Evolutionary conservation across 2,329 filamentous ascomycete genomes (phyloP), one percentile per base, ranked within the genome.

Genomic region (Elsinoe batatas): DNA sequence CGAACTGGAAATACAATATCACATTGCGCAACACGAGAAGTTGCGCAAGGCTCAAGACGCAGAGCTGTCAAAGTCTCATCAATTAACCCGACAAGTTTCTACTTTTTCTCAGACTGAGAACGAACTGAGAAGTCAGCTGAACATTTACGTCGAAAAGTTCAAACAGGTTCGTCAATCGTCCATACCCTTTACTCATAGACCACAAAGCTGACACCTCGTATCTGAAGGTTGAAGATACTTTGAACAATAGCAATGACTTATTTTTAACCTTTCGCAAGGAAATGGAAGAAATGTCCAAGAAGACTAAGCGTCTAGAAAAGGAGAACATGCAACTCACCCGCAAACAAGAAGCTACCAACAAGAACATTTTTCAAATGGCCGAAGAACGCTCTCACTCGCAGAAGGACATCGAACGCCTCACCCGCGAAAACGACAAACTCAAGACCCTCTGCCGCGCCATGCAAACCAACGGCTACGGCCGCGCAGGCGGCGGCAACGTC

Each of bases 271-370:
- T 97, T 73, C 83, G 91, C 55, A 96, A 95, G 74, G 93, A 97
- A 72, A 97, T 97, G 91, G 93, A 97, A 72, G 93, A 97, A 67
- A 97, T 97, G 91, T 95, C 91, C 0, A 96, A 96, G 75, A 97
- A 97, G 75, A 95, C 91, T 5, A 96, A 96, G 72, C 85, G 90
- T 22, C 77, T 98, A 54, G 93, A 98, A 70, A 95, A 95, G 72
- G 93, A 98, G 67, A 97, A 98, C 65, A 85, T 93, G 64, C 85
- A 82, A 15, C 79, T 95, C 53, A 95, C 89, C 62, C 83, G 91
- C 56, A 95, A 96, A 71, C 91, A 96, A 69, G 91, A 96, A 64
- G 83, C 88, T 47, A 94, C 91, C 22, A 93, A 93, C 65, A 85
- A 88, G 62, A 97, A 95, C 70, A 96, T 98, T 67, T 82, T 96